phyloP scores from a whole-genome alignment of 2,329 filamentous ascomycete species.

The Cordyceps cateniannulata region DNA sequence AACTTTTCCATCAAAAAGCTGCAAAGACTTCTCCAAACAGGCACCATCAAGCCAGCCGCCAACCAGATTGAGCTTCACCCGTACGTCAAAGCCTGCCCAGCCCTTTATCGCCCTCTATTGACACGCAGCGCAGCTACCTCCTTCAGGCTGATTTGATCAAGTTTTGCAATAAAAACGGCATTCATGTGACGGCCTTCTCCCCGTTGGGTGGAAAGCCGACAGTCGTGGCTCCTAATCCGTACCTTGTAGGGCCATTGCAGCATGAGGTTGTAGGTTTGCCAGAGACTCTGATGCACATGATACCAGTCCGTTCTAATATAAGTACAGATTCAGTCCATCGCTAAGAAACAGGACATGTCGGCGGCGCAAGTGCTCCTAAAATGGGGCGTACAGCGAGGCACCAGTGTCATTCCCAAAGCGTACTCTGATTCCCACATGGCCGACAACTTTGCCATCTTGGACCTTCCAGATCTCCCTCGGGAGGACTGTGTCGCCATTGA shows the following conservation, averaged over 20 bases:
- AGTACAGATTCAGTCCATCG: neutral
- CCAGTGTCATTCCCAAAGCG: conserved; percentile 9
- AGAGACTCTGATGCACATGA: neutral
- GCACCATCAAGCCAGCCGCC: conserved; percentile 12
- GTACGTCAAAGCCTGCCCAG: neutral
- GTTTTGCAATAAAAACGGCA: conserved; percentile 8
- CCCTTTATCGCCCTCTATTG: too few relatives aligned
- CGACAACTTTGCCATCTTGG: neutral
- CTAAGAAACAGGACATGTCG: neutral
- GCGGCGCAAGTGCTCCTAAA: conserved; percentile 7
- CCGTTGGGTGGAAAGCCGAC: conserved; percentile 5
- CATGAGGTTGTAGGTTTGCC: neutral
- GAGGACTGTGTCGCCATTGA: neutral
- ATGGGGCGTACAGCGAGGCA: conserved; percentile 11
- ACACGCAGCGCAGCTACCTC: conserved; percentile 7
- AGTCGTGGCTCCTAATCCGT: neutral
- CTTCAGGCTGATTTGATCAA: conserved; percentile 8
- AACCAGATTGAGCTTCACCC: conserved; percentile 17
- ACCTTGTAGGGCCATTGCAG: neutral
- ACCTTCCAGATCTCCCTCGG: neutral
- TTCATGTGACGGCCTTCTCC: conserved; percentile 11
- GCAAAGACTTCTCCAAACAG: conserved; percentile 8
- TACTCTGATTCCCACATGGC: neutral
- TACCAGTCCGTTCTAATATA: too few relatives aligned
- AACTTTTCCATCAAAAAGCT: conserved; percentile 15